These are phyloP conservation scores for Vitis hybrid DNA, from an alignment of 177 flowering plant species.

Conservation along the genomic window DNA sequence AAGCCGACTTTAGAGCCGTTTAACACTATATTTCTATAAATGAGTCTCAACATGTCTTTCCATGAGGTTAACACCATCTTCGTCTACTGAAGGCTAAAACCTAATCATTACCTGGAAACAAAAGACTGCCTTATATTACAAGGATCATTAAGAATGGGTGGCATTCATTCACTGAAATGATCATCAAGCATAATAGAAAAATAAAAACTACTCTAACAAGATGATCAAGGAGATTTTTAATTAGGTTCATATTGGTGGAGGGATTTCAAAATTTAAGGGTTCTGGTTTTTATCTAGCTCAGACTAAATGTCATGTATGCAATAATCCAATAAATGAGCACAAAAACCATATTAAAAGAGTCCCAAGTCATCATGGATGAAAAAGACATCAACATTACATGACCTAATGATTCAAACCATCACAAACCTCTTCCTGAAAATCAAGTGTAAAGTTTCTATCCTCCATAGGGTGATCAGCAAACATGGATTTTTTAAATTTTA, in stretches of 20 bases:
- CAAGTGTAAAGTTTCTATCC: no score
- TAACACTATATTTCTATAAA: no score
- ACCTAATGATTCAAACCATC: no score
- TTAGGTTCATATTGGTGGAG: neutral
- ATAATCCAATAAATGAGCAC: neutral
- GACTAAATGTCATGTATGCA: neutral
- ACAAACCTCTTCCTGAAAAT: no score
- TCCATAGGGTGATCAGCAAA: no score
- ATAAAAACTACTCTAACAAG: neutral
- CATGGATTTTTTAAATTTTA: no score
- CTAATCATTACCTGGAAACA: no score
- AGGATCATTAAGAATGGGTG: neutral
- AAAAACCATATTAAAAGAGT: neutral
- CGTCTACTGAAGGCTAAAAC: no score
- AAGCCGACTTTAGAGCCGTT: neutral
- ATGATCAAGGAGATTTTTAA: neutral
- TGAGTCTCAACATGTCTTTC: no score
- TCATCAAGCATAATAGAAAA: neutral
- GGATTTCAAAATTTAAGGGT: neutral
- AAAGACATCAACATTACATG: no score
- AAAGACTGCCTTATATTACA: neutral
- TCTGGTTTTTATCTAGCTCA: neutral
- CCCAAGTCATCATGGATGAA: neutral
- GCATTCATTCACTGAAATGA: neutral
- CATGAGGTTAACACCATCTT: no score